A percentile compares a stretch with the other conserved stretches of the same genome.
Conservation (phyloP, 1,284 basidiomycete species). For the Rhizopogon hawkerae region DNA sequence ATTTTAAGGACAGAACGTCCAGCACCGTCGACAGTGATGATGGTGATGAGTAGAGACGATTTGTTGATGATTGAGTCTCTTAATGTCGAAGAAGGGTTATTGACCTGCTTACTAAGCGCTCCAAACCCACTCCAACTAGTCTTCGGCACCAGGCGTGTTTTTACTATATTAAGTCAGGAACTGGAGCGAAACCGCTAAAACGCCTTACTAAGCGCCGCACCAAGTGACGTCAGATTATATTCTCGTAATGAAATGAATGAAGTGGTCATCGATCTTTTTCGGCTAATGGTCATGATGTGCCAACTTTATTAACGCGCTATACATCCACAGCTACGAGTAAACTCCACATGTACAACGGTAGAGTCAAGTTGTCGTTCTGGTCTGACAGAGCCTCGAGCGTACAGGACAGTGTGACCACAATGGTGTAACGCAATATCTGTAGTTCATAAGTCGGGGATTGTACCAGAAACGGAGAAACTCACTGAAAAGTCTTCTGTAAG, state of each 20-base stretch:
- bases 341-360: slow-evolving; percentile 86
- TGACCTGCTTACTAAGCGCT: not conserved
- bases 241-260: too few species aligned
- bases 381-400: slow-evolving; percentile 81
- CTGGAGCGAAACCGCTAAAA: not conserved
- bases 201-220: slow-evolving; percentile 11
- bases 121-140: not conserved
- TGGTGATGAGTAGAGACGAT: not conserved
- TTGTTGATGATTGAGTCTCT: not conserved
- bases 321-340: slow-evolving; percentile 51
- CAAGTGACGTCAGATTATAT: slow-evolving; percentile 3
- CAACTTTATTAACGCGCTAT: slow-evolving; percentile 9
- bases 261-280: too few species aligned
- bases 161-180: not conserved
- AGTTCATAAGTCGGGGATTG: slow-evolving; percentile 1
- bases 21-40: not conserved
- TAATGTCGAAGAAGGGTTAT: slow-evolving; percentile 2
- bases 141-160: not conserved
- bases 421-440: slow-evolving; percentile 48
- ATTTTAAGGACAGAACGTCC: not conserved
- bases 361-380: slow-evolving; percentile 91
- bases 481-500: slow-evolving; percentile 70
- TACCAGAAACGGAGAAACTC: slow-evolving; percentile 25
- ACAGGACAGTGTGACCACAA: slow-evolving; percentile 55
- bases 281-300: too few species aligned